Conservation (phyloP, 306 rosid genomes). For the Medicago ruthenica region DNA sequence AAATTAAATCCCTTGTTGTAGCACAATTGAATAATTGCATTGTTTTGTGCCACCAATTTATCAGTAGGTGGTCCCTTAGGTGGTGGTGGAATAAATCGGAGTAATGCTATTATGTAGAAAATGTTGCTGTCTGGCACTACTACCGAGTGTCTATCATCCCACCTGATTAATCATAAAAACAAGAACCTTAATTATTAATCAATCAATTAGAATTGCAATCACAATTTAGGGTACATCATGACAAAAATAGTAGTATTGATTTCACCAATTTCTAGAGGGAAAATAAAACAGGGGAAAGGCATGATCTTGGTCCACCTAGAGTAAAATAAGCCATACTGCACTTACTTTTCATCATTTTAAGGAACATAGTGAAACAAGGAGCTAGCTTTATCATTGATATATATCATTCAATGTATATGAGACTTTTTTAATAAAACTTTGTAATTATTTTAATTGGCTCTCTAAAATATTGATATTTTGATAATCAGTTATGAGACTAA, state of each 20-base stretch:
- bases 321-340: not conserved
- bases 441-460: not conserved
- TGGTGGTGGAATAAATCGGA: conserved; percentile 69
- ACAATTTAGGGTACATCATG: not conserved
- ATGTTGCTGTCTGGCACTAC: conserved; percentile 79
- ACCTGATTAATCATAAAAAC: conserved; percentile 55
- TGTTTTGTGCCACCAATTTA: conserved; percentile 66
- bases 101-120: conserved; percentile 82
- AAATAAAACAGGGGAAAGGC: not conserved
- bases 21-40: conserved; percentile 66
- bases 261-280: conserved; percentile 18
- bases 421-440: not conserved
- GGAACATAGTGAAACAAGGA: not conserved
- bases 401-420: not conserved
- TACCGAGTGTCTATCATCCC: conserved; percentile 86
- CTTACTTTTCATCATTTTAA: conserved; percentile 9
- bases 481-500: not conserved
- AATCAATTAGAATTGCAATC: conserved; percentile 25
- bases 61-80: conserved; percentile 61
- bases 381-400: not conserved
- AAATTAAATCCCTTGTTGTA: conserved; percentile 59
- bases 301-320: conserved; percentile 19
- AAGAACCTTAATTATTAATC: not conserved
- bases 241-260: conserved; percentile 8
- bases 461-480: not conserved